These are phyloP conservation scores for Dianthus caryophyllus DNA, from an alignment of 148 eudicot genomes.

Conservation along the genomic window DNA sequence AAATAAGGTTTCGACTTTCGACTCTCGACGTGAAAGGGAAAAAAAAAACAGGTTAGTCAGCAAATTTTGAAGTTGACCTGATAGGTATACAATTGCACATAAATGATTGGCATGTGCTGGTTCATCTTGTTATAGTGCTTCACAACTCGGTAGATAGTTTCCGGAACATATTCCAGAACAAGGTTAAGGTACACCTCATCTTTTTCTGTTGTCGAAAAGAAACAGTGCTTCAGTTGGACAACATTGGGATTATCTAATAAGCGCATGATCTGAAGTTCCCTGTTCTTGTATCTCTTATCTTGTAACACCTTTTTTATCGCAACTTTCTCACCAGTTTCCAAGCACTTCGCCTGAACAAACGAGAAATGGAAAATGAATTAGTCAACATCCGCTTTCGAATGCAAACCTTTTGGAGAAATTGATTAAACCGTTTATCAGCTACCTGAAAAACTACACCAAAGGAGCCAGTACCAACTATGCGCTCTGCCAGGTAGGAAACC, in stretches of 20 bases:
- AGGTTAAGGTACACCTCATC: conserved; percentile 90
- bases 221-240: conserved; percentile 64
- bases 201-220: conserved; percentile 83
- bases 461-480: conserved; percentile 95
- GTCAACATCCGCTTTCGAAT: neutral
- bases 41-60: neutral
- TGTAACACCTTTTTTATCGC: conserved; percentile 96
- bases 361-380: neutral
- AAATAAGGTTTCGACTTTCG: neutral
- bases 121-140: conserved; percentile 60
- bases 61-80: conserved; percentile 44
- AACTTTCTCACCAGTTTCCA: conserved; percentile 83
- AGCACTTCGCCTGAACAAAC: conserved; percentile 65
- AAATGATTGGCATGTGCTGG: conserved; percentile 69
- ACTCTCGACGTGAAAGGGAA: neutral
- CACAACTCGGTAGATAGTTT: conserved; percentile 70
- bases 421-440: conserved; percentile 12
- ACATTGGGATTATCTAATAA: conserved; percentile 74
- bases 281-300: conserved; percentile 91
- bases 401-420: neutral
- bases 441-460: conserved; percentile 97
- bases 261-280: conserved; percentile 90
- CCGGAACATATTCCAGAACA: conserved; percentile 85
- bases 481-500: conserved; percentile 85
- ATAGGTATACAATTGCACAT: conserved; percentile 75